Conservation (phyloP, 2,329 filamentous ascomycete genomes). For the Epichloe amarillans region DNA sequence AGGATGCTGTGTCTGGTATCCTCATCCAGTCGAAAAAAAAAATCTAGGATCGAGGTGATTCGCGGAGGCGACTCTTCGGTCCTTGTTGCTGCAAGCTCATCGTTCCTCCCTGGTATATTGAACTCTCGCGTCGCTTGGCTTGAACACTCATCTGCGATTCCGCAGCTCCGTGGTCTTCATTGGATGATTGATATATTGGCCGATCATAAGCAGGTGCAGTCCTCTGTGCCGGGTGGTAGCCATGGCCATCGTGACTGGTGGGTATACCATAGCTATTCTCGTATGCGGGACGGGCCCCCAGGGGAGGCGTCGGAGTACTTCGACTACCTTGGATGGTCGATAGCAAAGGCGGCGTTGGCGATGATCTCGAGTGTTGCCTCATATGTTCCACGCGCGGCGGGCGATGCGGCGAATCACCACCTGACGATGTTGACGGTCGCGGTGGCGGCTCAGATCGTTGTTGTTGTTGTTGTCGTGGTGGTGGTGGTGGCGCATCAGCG, state of each 20-base stretch:
- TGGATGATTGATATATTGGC: conserved; percentile 19
- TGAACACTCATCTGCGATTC: conserved; percentile 17
- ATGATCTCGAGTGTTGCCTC: conserved; percentile 18
- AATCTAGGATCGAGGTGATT: conserved; percentile 32
- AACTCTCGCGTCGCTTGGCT: conserved; percentile 43
- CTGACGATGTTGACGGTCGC: conserved; percentile 36
- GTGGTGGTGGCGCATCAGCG: conserved; percentile 14
- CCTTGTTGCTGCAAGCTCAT: conserved; percentile 34
- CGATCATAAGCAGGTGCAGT: conserved; percentile 24
- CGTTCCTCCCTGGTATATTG: conserved; percentile 40
- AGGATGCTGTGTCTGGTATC: background rate
- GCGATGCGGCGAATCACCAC: conserved; percentile 37
- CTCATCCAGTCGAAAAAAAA: background rate
- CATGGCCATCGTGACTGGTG: conserved; percentile 13
- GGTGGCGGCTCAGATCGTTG: conserved; percentile 19
- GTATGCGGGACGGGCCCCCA: conserved; percentile 28
- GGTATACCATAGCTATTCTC: conserved; percentile 26
- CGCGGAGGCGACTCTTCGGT: conserved; percentile 39
- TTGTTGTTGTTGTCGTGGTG: background rate
- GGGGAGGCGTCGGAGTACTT: conserved; percentile 31
- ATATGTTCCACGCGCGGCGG: conserved; percentile 26
- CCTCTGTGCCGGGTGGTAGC: conserved; percentile 9
- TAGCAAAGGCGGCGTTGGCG: conserved; percentile 39
- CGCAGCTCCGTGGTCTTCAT: conserved; percentile 11
- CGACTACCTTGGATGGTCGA: conserved; percentile 18